phyloP scores from a whole-genome alignment of 192 early-diverging fungal species.

The Backusella macrospora region DNA sequence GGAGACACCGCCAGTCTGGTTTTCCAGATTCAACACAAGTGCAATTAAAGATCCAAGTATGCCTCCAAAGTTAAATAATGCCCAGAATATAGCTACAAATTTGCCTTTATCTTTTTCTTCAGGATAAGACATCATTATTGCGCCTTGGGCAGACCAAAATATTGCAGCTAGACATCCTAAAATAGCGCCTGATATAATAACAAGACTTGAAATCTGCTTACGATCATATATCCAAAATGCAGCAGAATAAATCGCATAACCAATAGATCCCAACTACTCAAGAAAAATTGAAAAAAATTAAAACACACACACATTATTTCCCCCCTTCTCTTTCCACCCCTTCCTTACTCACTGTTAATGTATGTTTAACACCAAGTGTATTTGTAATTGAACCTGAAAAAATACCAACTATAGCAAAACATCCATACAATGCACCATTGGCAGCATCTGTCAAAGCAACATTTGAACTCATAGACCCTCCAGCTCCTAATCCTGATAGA shows the following conservation, averaged over 20 bases:
- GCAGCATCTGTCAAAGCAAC: constrained; percentile 41
- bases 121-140: constrained; percentile 86
- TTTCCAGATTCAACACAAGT: constrained; percentile 71
- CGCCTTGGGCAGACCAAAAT: constrained; percentile 74
- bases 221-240: constrained; percentile 61
- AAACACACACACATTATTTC: constrained; percentile 8
- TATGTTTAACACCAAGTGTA: constrained; percentile 31
- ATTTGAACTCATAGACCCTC: constrained; percentile 33
- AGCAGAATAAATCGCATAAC: constrained; percentile 73
- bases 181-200: constrained; percentile 74
- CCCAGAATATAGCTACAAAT: constrained; percentile 85
- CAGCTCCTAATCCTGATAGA: constrained; percentile 42
- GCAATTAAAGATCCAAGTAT: constrained; percentile 79
- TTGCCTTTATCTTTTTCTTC: constrained; percentile 75
- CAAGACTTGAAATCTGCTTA: constrained; percentile 55
- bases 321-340: too few relatives aligned
- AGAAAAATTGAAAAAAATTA: constrained; percentile 24
- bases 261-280: constrained; percentile 55
- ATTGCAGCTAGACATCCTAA: constrained; percentile 79
- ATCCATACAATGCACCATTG: constrained; percentile 75
- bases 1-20: constrained; percentile 53
- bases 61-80: constrained; percentile 83
- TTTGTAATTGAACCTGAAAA: constrained; percentile 38
- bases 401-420: constrained; percentile 60
- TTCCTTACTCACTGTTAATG: constrained; percentile 19